Evolutionary conservation across 2,329 filamentous ascomycete genomes (phyloP), one percentile per base, ranked within the genome.

Genomic region (Dactylellina sp.): DNA sequence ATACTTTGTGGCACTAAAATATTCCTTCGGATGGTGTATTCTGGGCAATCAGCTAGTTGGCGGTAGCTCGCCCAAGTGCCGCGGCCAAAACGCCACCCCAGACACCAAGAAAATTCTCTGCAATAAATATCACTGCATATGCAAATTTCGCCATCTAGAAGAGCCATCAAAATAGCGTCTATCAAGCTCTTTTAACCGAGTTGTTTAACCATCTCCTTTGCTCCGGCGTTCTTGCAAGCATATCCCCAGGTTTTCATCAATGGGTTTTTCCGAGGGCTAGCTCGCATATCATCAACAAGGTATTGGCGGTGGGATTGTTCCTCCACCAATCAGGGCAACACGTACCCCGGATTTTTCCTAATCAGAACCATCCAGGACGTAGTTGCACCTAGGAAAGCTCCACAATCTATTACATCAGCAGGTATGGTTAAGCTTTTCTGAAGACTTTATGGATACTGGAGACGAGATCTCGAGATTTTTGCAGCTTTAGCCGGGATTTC

Each of bases 251-350:
- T 40, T 56, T 46, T 16, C 18, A 49, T 32, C 28, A 9, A 68
- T 12, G 56, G 64, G 64, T 70, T 70, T 70, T 62, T 70, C 64
- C 64, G 64, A 42, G 7, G 14, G 2, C 28, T 18, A 24, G 42
- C 52, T 52, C 56, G 50, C 49, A 61, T 11, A 11, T 49, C 20
- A 28, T 7, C 11, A 47, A 32, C 64, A 37, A 42, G 56, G 37
- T 32, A 37, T 9, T 16, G 6, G 16, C 11, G 5, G 14, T 50
- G 37, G 7, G 6, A 22, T 37, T 56, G 47, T 70, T 70, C 64
- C 47, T 70, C 64, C 64, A 70, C 64, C 64, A 70, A 70, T 70
- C 47, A 70, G 7, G 37, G 9, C 47, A 55, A 55, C 64, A 25
- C 64, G 56, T 24, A 62, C 46, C 64, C 47, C 56, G 25, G 62